These are phyloP conservation scores for Metschnikowia arizonensis DNA, from an alignment of 805 yeast genomes.

Conservation along the genomic window DNA sequence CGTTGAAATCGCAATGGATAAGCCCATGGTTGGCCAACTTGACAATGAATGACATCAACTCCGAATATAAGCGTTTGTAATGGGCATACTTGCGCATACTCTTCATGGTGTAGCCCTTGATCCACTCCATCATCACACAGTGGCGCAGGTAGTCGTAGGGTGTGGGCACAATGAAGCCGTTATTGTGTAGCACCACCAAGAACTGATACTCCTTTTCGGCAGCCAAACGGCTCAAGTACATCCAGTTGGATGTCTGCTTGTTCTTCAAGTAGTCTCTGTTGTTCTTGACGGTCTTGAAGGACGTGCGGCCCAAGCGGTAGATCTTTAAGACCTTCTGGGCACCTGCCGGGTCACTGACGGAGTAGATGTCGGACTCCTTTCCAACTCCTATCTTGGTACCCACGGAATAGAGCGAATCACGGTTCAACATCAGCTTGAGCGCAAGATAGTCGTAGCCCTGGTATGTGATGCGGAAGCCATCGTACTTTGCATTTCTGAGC, in stretches of 20 bases:
- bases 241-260: conserved; percentile 81
- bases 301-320: conserved; percentile 90
- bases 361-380: conserved; percentile 92
- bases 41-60: conserved; percentile 83
- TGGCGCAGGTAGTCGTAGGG: conserved; percentile 91
- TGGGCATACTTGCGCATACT: conserved; percentile 67
- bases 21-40: conserved; percentile 81
- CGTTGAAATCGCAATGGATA: conserved; percentile 97
- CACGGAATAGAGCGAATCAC: conserved; percentile 68
- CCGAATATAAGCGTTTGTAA: conserved; percentile 69
- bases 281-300: conserved; percentile 87
- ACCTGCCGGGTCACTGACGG: conserved; percentile 68
- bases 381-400: conserved; percentile 94
- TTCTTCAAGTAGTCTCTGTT: conserved; percentile 86
- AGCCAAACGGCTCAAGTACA: conserved; percentile 83
- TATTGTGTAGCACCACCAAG: conserved; percentile 66
- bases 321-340: conserved; percentile 72
- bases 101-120: conserved; percentile 88
- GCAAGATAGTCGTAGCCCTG: conserved; percentile 93
- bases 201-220: conserved; percentile 91
- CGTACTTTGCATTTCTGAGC: conserved; percentile 87
- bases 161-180: conserved; percentile 81
- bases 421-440: conserved; percentile 72
- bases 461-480: conserved; percentile 86
- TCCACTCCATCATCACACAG: conserved; percentile 86